Percentiles rank a stretch among this genome's conserved stretches.
Conservation (phyloP, 257 asterid species). For the Asclepias syriaca region DNA sequence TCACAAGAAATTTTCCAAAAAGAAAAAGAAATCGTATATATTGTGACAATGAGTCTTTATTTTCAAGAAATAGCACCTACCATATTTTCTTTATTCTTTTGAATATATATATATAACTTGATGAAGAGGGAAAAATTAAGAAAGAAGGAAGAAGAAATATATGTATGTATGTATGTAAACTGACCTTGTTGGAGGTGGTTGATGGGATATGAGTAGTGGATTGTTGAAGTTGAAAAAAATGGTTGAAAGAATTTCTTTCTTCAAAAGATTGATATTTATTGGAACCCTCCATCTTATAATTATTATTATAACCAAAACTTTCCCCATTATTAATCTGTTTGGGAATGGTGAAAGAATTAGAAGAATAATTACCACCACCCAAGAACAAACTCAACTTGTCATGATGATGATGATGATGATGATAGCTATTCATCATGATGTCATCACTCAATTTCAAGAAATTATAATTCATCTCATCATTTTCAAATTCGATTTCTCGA, state of each 20-base stretch:
- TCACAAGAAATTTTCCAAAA: neutral
- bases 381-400: neutral
- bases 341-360: conserved; percentile 3
- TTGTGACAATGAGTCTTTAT: neutral
- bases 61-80: neutral
- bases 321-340: conserved; percentile 7
- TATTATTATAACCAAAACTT: neutral
- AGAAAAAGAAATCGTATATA: neutral
- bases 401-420: too few relatives aligned
- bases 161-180: neutral
- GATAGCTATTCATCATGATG: neutral
- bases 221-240: conserved; percentile 9
- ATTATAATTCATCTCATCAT: neutral
- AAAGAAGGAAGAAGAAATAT: conserved; percentile 1
- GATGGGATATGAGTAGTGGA: conserved; percentile 12
- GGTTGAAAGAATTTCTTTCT: conserved; percentile 5
- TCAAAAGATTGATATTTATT: neutral
- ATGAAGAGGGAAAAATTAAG: neutral
- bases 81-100: neutral
- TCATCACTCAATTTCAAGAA: conserved; percentile 16
- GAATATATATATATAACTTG: neutral
- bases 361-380: neutral
- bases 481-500: neutral
- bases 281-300: neutral
- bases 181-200: conserved; percentile 24